These are phyloP conservation scores for Lactarius vividus DNA, from an alignment of 768 basidiomycete genomes.

Conservation along the genomic window DNA sequence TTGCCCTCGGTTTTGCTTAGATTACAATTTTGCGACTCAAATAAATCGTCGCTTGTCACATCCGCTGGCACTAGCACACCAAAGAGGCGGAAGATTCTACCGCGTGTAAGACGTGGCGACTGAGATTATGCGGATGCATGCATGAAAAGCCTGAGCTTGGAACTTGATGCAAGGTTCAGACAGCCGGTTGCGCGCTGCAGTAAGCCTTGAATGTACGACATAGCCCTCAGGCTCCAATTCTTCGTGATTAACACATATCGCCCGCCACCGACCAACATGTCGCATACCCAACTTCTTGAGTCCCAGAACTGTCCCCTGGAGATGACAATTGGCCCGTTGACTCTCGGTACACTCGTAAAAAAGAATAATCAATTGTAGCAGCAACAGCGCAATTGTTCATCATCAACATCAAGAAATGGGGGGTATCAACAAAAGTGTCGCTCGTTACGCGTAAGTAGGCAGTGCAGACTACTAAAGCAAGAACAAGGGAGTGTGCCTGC, in stretches of 20 bases:
- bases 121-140: neutral
- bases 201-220: neutral
- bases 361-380: conserved; percentile 10
- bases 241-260: neutral
- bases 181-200: neutral
- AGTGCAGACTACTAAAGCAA: conserved; percentile 4
- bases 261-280: neutral
- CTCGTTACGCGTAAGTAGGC: conserved; percentile 2
- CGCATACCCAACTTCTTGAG: neutral
- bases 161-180: neutral
- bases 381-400: neutral
- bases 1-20: neutral
- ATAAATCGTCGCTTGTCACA: neutral
- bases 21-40: neutral
- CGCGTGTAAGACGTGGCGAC: neutral
- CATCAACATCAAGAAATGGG: neutral
- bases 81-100: neutral
- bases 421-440: conserved; percentile 17
- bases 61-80: neutral
- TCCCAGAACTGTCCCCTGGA: no score
- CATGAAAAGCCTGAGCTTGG: no score
- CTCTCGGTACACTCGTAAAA: neutral
- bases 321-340: neutral
- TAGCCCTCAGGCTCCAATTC: neutral
- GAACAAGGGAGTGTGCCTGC: conserved; percentile 6